Conservation (phyloP, 768 basidiomycete genomes). For the Auricularia auricula-judae region DNA sequence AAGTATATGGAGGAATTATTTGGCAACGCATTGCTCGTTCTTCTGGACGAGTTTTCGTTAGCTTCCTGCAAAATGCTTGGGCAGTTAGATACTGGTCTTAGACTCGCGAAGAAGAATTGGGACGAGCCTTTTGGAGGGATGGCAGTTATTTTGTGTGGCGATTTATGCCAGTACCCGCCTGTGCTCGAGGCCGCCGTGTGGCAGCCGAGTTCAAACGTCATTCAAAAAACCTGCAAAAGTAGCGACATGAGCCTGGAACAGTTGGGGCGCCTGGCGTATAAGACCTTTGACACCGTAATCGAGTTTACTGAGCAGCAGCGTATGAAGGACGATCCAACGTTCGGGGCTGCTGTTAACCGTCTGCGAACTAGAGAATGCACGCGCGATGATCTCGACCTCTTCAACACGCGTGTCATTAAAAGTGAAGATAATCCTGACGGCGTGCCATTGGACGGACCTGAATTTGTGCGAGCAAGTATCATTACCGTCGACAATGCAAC, state of each 20-base stretch:
- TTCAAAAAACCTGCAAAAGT: background rate
- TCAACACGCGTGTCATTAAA: constrained; percentile 19
- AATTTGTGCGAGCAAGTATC: too few relatives aligned
- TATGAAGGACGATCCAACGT: constrained; percentile 16
- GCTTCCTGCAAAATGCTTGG: constrained; percentile 14
- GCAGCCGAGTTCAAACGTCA: constrained; percentile 9
- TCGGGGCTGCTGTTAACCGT: constrained; percentile 14
- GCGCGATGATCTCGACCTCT: constrained; percentile 22
- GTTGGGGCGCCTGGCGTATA: constrained; percentile 11
- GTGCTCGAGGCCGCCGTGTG: constrained; percentile 19
- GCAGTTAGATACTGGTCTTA: constrained; percentile 19
- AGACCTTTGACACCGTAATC: constrained; percentile 11
- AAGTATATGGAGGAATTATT: constrained; percentile 14
- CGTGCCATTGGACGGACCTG: background rate
- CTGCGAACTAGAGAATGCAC: constrained; percentile 13
- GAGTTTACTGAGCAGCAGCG: constrained; percentile 13
- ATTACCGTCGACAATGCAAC: too few relatives aligned
- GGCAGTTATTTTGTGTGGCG: constrained; percentile 22
- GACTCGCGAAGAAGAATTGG: constrained; percentile 15
- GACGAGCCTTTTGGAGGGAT: constrained; percentile 22
- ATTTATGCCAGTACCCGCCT: constrained; percentile 24
- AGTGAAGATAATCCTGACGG: background rate
- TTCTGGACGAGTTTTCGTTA: constrained; percentile 23
- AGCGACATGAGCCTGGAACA: background rate
- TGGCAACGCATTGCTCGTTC: constrained; percentile 15